A percentile compares a stretch with the other conserved stretches of the same genome.
Conservation (phyloP, 768 basidiomycete species). For the Suillus variegatus region DNA sequence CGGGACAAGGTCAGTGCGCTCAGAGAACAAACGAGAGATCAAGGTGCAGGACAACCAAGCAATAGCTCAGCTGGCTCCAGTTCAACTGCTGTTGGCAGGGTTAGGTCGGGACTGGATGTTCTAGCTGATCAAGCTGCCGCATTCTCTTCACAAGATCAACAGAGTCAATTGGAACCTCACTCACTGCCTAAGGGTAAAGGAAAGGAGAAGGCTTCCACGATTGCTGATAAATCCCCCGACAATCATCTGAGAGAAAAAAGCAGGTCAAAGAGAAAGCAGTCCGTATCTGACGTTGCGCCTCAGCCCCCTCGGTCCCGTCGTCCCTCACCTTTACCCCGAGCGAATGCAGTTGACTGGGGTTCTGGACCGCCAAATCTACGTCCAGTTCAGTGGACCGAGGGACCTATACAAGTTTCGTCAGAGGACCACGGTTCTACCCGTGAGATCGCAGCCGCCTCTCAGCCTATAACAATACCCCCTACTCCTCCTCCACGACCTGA, state of each 20-base stretch:
- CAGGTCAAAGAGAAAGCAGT: background rate
- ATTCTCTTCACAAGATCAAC: slow-evolving; percentile 41
- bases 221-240: background rate
- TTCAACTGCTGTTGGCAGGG: slow-evolving; percentile 21
- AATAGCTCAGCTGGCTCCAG: slow-evolving; percentile 1
- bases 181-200: slow-evolving; percentile 22
- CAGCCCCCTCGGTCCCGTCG: background rate
- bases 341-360: background rate
- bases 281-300: background rate
- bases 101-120: slow-evolving; percentile 65
- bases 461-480: background rate
- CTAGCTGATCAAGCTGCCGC: slow-evolving; percentile 73
- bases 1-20: slow-evolving; percentile 15
- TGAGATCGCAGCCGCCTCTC: background rate
- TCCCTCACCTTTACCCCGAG: background rate
- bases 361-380: slow-evolving; percentile 1
- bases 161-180: background rate
- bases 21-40: slow-evolving; percentile 4
- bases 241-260: background rate
- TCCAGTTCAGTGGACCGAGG: slow-evolving; percentile 1
- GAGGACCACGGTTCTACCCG: background rate
- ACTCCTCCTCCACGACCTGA: background rate
- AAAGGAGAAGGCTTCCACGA: slow-evolving; percentile 14
- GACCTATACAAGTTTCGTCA: background rate
- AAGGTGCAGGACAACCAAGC: slow-evolving; percentile 1